These are phyloP conservation scores for Fusarium neocosmosporiellum DNA, from an alignment of 2,329 filamentous ascomycete genomes.

Conservation along the genomic window DNA sequence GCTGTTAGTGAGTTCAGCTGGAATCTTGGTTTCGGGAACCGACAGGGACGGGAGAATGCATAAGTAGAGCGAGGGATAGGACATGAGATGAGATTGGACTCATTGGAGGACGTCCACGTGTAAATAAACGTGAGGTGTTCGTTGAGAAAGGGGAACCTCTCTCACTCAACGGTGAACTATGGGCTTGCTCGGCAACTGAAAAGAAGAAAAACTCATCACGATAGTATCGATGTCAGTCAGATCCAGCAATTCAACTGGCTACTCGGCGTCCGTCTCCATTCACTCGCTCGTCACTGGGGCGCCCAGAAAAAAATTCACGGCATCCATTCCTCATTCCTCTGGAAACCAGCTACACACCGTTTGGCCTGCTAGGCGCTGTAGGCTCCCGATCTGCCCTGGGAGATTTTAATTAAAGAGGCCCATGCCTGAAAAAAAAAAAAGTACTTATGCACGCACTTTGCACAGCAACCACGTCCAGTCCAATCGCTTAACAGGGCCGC, in stretches of 20 bases:
- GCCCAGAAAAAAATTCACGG: conserved; percentile 34
- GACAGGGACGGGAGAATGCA: background rate
- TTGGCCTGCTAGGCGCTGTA: conserved; percentile 20
- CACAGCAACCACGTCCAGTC: conserved; percentile 13
- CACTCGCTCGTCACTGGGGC: conserved; percentile 32
- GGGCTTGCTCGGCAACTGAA: background rate
- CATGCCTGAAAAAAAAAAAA: conserved; percentile 17
- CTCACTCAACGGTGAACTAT: background rate
- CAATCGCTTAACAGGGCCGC: conserved; percentile 3
- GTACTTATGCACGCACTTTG: conserved; percentile 46
- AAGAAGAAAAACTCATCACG: background rate
- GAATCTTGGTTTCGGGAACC: background rate
- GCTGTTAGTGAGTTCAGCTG: background rate
- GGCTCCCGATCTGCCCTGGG: conserved; percentile 25
- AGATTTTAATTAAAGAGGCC: conserved; percentile 27
- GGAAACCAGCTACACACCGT: conserved; percentile 31
- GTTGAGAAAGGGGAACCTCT: background rate
- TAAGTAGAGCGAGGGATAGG: background rate
- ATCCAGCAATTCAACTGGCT: conserved; percentile 17
- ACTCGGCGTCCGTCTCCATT: background rate
- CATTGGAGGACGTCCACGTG: background rate
- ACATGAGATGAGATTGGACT: background rate
- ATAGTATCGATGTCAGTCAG: conserved; percentile 1
- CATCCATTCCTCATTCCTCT: conserved; percentile 47
- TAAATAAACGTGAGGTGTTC: background rate